These are phyloP conservation scores for Aureobasidium pullulans DNA, from an alignment of 2,329 filamentous ascomycete species.

Conservation along the genomic window DNA sequence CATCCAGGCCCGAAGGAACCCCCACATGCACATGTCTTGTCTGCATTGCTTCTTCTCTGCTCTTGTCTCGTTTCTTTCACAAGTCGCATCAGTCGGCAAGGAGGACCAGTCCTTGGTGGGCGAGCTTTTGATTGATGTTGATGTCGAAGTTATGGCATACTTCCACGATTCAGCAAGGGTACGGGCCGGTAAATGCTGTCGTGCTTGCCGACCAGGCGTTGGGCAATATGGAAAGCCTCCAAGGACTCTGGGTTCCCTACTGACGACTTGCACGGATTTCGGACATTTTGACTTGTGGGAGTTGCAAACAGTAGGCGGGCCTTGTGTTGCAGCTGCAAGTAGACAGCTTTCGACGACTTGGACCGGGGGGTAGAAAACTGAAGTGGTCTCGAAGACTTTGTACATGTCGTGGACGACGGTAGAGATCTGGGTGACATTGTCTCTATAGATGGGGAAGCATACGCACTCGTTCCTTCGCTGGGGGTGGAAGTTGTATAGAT, in stretches of 20 bases:
- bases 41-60: not conserved
- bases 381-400: not conserved
- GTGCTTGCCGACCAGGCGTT: not conserved
- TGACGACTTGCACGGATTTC: not conserved
- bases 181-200: not conserved
- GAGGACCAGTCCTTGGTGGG: not conserved
- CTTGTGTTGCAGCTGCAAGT: slow-evolving; percentile 5
- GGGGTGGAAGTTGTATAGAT: slow-evolving; percentile 1
- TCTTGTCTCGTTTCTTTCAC: not conserved
- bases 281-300: not conserved
- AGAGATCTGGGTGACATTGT: not conserved
- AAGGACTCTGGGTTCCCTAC: not conserved
- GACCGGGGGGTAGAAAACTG: slow-evolving; percentile 3
- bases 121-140: not conserved
- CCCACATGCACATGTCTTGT: slow-evolving; percentile 8
- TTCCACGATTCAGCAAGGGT: not conserved
- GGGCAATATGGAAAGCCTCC: slow-evolving; percentile 9
- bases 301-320: not conserved
- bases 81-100: not conserved
- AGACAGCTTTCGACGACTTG: slow-evolving; percentile 7
- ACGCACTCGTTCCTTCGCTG: slow-evolving; percentile 5
- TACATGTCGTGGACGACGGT: not conserved
- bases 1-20: not conserved
- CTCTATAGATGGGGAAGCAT: slow-evolving; percentile 11
- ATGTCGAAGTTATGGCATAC: not conserved